phyloP scores from a whole-genome alignment of 2,329 filamentous ascomycete genomes.

The Lachnellula subtilissima region DNA sequence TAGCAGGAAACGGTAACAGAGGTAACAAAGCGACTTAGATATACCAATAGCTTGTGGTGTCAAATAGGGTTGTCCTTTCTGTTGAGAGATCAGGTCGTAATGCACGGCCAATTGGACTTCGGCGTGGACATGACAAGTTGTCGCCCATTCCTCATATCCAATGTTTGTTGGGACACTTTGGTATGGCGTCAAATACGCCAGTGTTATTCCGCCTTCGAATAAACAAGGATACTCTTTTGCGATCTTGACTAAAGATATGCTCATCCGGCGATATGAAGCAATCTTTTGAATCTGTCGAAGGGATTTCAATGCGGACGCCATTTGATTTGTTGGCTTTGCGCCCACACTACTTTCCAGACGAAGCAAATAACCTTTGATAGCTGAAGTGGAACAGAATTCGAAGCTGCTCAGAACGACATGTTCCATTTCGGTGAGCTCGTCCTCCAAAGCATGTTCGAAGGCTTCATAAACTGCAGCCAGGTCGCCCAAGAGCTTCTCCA shows the following conservation, averaged over 20 bases:
- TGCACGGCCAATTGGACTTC: slow-evolving; percentile 10
- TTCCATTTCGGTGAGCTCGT: slow-evolving; percentile 1
- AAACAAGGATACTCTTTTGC: background rate
- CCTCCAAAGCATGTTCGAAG: slow-evolving; percentile 3
- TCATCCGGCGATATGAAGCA: slow-evolving; percentile 11
- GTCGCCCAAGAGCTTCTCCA: background rate
- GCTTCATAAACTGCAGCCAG: slow-evolving; percentile 1
- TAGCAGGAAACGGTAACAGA: slow-evolving; percentile 10
- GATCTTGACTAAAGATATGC: slow-evolving; percentile 1
- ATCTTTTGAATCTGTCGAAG: slow-evolving; percentile 13
- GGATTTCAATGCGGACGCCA: slow-evolving; percentile 10
- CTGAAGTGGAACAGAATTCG: background rate
- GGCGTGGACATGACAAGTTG: slow-evolving; percentile 11
- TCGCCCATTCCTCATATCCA: slow-evolving; percentile 12
- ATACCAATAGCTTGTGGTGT: slow-evolving; percentile 8
- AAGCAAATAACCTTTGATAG: slow-evolving; percentile 4
- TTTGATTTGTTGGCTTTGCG: slow-evolving; percentile 1
- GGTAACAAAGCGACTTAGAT: slow-evolving; percentile 12
- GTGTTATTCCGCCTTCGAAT: slow-evolving; percentile 1
- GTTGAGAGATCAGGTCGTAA: slow-evolving; percentile 5
- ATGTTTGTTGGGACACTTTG: slow-evolving; percentile 4
- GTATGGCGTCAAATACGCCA: slow-evolving; percentile 6
- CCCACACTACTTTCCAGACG: slow-evolving; percentile 9
- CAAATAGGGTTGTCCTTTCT: background rate
- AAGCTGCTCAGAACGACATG: slow-evolving; percentile 6